phyloP scores from a whole-genome alignment of 2,329 filamentous ascomycete genomes.

The Epichloe aotearoae region DNA sequence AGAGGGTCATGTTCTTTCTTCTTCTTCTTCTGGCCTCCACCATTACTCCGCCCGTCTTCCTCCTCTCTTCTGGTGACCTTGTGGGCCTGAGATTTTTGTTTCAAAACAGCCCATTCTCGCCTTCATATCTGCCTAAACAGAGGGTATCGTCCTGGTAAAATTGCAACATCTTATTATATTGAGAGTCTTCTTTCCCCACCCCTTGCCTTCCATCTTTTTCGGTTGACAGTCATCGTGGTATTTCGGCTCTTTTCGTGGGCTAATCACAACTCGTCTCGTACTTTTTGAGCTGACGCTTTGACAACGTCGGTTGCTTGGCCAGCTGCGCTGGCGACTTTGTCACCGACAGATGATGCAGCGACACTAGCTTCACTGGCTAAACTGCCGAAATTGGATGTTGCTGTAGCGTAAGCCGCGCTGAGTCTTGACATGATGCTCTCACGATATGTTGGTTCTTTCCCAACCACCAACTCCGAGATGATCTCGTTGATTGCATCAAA shows the following conservation, averaged over 20 bases:
- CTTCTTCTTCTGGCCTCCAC: background rate
- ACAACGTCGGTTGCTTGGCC: conserved; percentile 29
- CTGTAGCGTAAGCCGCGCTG: conserved; percentile 58
- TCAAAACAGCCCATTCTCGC: background rate
- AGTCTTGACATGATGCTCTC: conserved; percentile 67
- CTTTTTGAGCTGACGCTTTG: conserved; percentile 23
- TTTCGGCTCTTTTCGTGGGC: background rate
- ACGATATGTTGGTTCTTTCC: conserved; percentile 68
- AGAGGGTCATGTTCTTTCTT: background rate
- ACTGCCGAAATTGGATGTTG: conserved; percentile 40
- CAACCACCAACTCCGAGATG: conserved; percentile 62
- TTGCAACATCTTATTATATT: background rate
- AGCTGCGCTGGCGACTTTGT: conserved; percentile 24
- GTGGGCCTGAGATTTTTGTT: background rate
- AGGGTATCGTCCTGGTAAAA: background rate
- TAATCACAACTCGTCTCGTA: conserved; percentile 31
- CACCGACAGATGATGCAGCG: conserved; percentile 20
- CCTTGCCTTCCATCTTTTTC: background rate
- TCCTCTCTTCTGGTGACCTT: no score
- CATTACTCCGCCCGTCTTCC: no score
- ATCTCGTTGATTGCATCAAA: conserved; percentile 59
- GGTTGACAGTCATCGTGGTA: background rate
- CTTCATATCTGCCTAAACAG: background rate
- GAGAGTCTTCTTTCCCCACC: background rate
- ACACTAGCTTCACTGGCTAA: conserved; percentile 21